A percentile compares a stretch with the other conserved stretches of the same genome.
phyloP scores from a whole-genome alignment of 495 filamentous ascomycete genomes.

The Letharia lupina region DNA sequence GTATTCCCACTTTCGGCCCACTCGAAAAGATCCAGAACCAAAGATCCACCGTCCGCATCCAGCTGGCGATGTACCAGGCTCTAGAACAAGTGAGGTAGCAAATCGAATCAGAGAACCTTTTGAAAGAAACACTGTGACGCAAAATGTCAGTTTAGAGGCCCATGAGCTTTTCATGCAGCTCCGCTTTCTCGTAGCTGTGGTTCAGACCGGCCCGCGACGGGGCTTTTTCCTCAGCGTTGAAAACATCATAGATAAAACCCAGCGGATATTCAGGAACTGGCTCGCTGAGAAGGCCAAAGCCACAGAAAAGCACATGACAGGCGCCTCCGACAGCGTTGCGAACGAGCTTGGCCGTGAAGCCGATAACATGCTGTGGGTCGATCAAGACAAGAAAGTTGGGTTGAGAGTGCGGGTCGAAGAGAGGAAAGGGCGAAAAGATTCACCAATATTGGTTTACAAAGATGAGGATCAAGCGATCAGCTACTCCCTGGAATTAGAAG shows the following conservation, averaged over 20 bases:
- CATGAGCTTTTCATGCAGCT: conserved; percentile 66
- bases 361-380: conserved; percentile 49
- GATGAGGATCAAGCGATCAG: conserved; percentile 51
- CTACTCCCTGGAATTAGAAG: conserved; percentile 54
- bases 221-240: conserved; percentile 52
- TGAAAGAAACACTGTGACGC: conserved; percentile 39
- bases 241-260: conserved; percentile 50
- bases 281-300: conserved; percentile 38
- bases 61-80: conserved; percentile 35
- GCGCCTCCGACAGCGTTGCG: background rate
- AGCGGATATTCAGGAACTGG: conserved; percentile 64
- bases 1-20: conserved; percentile 56
- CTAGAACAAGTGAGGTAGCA: conserved; percentile 28
- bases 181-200: conserved; percentile 57
- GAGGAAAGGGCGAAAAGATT: conserved; percentile 26
- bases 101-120: conserved; percentile 12
- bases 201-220: conserved; percentile 51
- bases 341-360: background rate
- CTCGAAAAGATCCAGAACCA: conserved; percentile 38
- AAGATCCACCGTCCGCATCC: conserved; percentile 31
- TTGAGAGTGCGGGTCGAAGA: conserved; percentile 47
- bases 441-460: conserved; percentile 38
- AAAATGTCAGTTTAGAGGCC: conserved; percentile 56
- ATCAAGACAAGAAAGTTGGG: conserved; percentile 45
- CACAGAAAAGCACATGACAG: conserved; percentile 16